Conservation (phyloP, 257 asterid species). For the Solanum tarapatanum region DNA sequence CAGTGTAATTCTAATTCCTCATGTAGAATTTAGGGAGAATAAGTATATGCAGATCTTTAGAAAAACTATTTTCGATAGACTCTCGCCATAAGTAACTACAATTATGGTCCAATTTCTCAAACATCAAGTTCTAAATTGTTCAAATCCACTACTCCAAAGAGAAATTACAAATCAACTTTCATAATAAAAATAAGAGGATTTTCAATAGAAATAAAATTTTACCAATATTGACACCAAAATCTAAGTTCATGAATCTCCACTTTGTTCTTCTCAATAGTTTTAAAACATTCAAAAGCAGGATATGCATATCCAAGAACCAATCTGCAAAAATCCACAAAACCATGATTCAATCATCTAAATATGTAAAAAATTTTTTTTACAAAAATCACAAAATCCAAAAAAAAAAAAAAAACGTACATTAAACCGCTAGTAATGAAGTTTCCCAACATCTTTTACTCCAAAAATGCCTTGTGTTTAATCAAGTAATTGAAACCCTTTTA, state of each 20-base stretch:
- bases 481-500: not conserved
- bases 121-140: not conserved
- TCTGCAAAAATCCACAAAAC: constrained; percentile 22
- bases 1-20: no score
- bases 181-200: not conserved
- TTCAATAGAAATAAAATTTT: not conserved
- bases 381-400: not conserved
- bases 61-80: not conserved
- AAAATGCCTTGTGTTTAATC: not conserved
- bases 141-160: not conserved
- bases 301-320: constrained; percentile 81
- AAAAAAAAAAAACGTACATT: constrained; percentile 23
- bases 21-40: not conserved
- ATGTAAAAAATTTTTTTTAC: no score
- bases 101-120: not conserved
- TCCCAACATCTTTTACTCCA: constrained; percentile 45
- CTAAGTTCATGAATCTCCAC: constrained; percentile 58
- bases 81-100: not conserved
- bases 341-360: not conserved
- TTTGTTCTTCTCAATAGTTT: constrained; percentile 65
- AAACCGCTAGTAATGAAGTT: constrained; percentile 46
- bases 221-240: constrained; percentile 96
- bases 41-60: not conserved
- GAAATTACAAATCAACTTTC: not conserved
- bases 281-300: constrained; percentile 87